Base-by-base conservation (phyloP, 2,329 filamentous ascomycete genomes). In the Penicillium oxalicum region DNA sequence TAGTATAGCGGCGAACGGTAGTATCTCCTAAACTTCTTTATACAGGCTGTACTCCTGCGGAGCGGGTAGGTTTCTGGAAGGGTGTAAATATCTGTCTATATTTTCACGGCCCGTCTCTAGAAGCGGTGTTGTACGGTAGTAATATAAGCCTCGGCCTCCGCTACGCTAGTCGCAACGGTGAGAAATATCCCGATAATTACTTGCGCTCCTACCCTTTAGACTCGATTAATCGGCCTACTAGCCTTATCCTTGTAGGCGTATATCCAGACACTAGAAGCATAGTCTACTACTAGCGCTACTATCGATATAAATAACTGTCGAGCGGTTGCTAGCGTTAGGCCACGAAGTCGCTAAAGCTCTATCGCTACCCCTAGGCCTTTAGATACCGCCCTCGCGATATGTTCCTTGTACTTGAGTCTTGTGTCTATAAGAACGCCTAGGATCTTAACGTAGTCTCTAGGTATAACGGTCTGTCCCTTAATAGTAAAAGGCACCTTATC, bases 221-320 rank as follows among this genome's bases (percentile, higher is more conserved):
- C 53, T 41, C 56, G 45, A 39, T 61, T 61, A 9, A 63, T 58
- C 33, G 45, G 50, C 40, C 48, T 38, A 13, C 47, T 52, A 34
- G 29, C 35, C 34, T 54, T 53, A 34, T 57, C 41, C 47, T 57
- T 55, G 36, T 27, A 58, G 1, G 46, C 49, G 36, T 62, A 49
- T 44, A 59, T 61, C 62, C 37, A 55, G 28, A 54, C 39, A 39
- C 39, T 52, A 2, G 50, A 52, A 8, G 57, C 55, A 34, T 64
- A 65, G 48, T 64, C 60, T 13, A 64, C 53, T 8, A 59, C 55
- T 37, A 53, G 57, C 2, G 56, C 52, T 13, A 65, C 60, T 12
- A 49, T 64, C 9, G 54, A 55, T 45, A 39, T 51, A 35, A 57
- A 59, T 29, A 59, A 26, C 49, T 58, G 48, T 37, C 50, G 49